Evolutionary conservation across 305 asterid species (phyloP).

Genomic region (Fraxinus velutina): DNA sequence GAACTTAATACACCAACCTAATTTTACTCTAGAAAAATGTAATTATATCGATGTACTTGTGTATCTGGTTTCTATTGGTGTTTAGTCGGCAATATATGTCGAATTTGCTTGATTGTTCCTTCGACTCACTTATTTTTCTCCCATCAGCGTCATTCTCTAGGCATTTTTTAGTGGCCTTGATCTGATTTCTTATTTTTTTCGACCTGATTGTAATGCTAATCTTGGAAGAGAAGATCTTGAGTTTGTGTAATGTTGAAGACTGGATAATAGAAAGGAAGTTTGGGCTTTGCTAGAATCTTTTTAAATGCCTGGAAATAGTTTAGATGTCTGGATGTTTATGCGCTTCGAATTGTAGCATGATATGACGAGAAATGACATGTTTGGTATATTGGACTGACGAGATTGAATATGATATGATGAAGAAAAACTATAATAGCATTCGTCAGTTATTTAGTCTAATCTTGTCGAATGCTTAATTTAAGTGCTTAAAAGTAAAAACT

Average conservation of each 20-base stretch:
- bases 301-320: background rate
- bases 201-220: constrained; percentile 25
- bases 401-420: background rate
- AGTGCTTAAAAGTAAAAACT: background rate
- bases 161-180: constrained; percentile 59
- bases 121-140: constrained; percentile 13
- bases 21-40: constrained; percentile 31
- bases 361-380: background rate
- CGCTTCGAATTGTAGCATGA: background rate
- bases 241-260: constrained; percentile 5
- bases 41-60: constrained; percentile 34
- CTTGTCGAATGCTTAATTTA: background rate
- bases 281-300: background rate
- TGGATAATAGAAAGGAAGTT: background rate
- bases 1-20: constrained; percentile 26
- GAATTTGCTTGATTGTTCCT: constrained; percentile 22
- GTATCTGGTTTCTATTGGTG: constrained; percentile 30
- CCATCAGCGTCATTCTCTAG: constrained; percentile 32
- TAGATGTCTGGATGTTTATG: background rate
- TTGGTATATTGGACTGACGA: background rate
- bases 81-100: constrained; percentile 17
- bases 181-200: constrained; percentile 26
- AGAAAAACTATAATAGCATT: background rate
- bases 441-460: background rate
- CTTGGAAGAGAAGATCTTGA: constrained; percentile 19